Evolutionary conservation across 805 yeast genomes (phyloP).

Genomic region (Saccharomycopsis fermentans): DNA sequence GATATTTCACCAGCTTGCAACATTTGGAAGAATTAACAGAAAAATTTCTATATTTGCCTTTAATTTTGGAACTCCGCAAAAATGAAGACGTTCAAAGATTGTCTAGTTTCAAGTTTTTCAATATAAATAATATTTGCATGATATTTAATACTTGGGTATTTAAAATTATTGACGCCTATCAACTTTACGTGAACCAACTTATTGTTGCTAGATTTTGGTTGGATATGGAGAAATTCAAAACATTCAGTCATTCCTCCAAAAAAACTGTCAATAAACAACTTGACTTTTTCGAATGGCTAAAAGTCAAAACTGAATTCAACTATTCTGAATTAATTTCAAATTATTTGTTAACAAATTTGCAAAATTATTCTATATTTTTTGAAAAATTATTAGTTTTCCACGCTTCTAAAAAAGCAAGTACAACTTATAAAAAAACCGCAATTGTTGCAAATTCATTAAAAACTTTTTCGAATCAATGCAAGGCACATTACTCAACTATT

Average conservation of each 20-base stretch:
- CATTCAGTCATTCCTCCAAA: neutral
- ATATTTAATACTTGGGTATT: slow-evolving; percentile 17
- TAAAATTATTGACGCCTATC: slow-evolving; percentile 17
- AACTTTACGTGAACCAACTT: slow-evolving; percentile 17
- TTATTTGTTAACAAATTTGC: slow-evolving; percentile 15
- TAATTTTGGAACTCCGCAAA: slow-evolving; percentile 12
- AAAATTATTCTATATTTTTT: slow-evolving; percentile 10
- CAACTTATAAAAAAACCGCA: slow-evolving; percentile 12
- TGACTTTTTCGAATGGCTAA: slow-evolving; percentile 17
- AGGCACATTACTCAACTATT: slow-evolving; percentile 12
- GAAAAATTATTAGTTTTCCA: slow-evolving; percentile 9
- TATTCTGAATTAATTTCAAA: slow-evolving; percentile 14
- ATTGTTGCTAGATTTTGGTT: slow-evolving; percentile 18
- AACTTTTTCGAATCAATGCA: slow-evolving; percentile 15
- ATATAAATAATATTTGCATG: slow-evolving; percentile 15
- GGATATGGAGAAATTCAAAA: slow-evolving; percentile 18
- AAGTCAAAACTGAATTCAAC: slow-evolving; percentile 14
- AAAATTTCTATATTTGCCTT: slow-evolving; percentile 11
- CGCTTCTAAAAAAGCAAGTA: slow-evolving; percentile 8
- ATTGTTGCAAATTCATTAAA: slow-evolving; percentile 12
- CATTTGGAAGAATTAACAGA: slow-evolving; percentile 17
- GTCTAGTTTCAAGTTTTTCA: slow-evolving; percentile 4
- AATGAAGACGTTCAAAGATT: neutral
- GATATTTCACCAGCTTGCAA: slow-evolving; percentile 17
- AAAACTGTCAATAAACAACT: neutral